Evolutionary conservation across 1,139 yeast species (phyloP).

Genomic region (Protomyces inundatus): DNA sequence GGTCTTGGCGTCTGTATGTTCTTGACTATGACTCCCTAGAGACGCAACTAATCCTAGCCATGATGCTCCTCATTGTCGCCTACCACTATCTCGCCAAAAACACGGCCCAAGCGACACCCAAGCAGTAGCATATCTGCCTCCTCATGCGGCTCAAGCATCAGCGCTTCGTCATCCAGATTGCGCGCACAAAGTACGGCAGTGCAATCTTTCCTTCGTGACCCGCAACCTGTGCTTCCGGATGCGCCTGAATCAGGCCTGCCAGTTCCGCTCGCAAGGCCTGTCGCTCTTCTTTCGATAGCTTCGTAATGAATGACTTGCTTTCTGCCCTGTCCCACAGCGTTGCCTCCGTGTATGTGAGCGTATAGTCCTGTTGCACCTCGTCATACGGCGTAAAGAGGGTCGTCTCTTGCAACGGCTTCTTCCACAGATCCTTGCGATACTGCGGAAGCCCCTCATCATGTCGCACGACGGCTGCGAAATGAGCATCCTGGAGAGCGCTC

Average conservation of each 20-base stretch:
- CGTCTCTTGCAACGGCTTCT: constrained; percentile 39
- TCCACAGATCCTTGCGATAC: constrained; percentile 53
- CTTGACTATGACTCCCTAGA: no score
- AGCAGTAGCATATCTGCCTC: background rate
- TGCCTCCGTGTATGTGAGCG: constrained; percentile 34
- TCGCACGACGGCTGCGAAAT: constrained; percentile 35
- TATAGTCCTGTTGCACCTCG: constrained; percentile 40
- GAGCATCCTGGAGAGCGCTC: constrained; percentile 40
- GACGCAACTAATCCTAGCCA: background rate
- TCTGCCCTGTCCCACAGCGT: constrained; percentile 52
- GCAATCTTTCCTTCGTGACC: constrained; percentile 4
- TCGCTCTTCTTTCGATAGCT: constrained; percentile 43
- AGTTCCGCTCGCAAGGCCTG: constrained; percentile 39
- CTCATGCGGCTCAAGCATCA: background rate
- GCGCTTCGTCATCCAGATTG: constrained; percentile 7
- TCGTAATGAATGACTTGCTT: constrained; percentile 56
- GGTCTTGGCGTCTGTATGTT: constrained; percentile 19
- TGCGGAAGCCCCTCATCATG: constrained; percentile 51
- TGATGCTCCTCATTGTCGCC: constrained; percentile 22
- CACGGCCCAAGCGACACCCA: background rate
- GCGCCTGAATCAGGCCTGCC: constrained; percentile 35
- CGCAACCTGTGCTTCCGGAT: constrained; percentile 4
- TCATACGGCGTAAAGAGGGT: constrained; percentile 38
- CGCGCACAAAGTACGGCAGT: constrained; percentile 18
- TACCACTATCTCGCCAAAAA: constrained; percentile 22